Evolutionary conservation across 1,284 basidiomycete genomes (phyloP).

Genomic region (Trametes sp.): DNA sequence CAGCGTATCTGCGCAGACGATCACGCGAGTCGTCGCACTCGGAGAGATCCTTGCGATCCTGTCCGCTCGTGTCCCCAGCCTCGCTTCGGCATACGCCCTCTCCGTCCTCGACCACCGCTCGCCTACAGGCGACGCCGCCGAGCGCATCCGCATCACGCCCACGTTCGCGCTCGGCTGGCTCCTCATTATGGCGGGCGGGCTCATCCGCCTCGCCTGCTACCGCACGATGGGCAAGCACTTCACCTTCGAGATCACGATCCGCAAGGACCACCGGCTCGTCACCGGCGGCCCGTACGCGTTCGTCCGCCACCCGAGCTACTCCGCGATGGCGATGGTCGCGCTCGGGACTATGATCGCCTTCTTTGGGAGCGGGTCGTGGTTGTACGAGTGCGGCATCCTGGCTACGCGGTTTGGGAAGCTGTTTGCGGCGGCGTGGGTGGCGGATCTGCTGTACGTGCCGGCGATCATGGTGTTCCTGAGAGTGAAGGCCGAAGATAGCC

Average conservation of each 20-base stretch:
- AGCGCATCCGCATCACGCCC: constrained; percentile 15
- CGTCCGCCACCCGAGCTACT: constrained; percentile 32
- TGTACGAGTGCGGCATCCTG: constrained; percentile 19
- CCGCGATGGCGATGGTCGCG: constrained; percentile 16
- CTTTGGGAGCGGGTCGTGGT: constrained; percentile 17
- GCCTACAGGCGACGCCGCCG: not conserved
- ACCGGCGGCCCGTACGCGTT: constrained; percentile 31
- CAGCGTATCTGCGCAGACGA: not conserved
- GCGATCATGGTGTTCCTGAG: constrained; percentile 17
- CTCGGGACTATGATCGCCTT: constrained; percentile 9
- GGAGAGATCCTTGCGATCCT: constrained; percentile 13
- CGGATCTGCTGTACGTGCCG: constrained; percentile 19
- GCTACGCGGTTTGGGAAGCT: constrained; percentile 3
- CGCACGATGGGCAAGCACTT: constrained; percentile 25
- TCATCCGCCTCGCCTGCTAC: constrained; percentile 23
- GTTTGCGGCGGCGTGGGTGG: constrained; percentile 14
- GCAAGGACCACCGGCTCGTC: constrained; percentile 24
- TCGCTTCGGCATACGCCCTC: not conserved
- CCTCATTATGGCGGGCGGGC: constrained; percentile 13
- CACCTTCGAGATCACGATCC: constrained; percentile 31
- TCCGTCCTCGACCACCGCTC: not conserved
- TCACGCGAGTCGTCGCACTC: constrained; percentile 11
- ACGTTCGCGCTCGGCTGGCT: constrained; percentile 19
- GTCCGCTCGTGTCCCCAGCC: not conserved
- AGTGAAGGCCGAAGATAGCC: constrained; percentile 22